Evolutionary conservation across 2,329 filamentous ascomycete species (phyloP).

Genomic region (Colletotrichum lentis): DNA sequence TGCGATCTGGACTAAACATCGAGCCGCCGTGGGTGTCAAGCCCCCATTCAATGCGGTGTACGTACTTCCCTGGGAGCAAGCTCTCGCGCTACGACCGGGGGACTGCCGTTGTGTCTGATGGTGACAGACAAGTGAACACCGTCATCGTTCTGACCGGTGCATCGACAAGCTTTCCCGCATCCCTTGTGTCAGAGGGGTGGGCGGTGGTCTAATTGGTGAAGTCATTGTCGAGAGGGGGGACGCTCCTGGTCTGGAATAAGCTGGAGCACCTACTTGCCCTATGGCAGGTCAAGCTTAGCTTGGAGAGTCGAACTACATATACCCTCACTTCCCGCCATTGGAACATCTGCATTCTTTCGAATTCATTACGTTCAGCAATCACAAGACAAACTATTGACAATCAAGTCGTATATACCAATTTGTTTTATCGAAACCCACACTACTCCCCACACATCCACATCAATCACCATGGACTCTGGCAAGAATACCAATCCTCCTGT

Average conservation of each 20-base stretch:
- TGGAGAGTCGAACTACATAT: constrained; percentile 25
- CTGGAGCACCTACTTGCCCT: background rate
- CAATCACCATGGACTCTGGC: constrained; percentile 31
- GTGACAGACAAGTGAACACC: constrained; percentile 14
- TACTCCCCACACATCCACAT: background rate
- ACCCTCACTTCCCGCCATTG: background rate
- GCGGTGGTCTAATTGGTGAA: constrained; percentile 38
- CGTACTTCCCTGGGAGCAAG: background rate
- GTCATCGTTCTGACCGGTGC: constrained; percentile 32
- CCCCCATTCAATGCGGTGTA: background rate
- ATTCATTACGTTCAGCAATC: fast-evolving
- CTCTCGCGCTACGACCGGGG: background rate
- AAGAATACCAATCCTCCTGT: constrained; percentile 28
- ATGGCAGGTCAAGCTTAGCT: constrained; percentile 13
- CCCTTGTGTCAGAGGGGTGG: constrained; percentile 37
- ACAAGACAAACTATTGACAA: background rate
- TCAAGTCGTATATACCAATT: background rate
- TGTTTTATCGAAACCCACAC: background rate
- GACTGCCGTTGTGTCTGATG: constrained; percentile 2
- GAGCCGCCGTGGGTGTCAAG: background rate
- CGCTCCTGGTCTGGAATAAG: constrained; percentile 15
- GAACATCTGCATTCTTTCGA: fast-evolving
- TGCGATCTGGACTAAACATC: background rate
- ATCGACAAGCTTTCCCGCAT: constrained; percentile 39
- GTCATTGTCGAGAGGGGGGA: constrained; percentile 26